These are phyloP conservation scores for Eimeria praecox DNA, from an alignment of 169 alveolate genomes.

Conservation along the genomic window DNA sequence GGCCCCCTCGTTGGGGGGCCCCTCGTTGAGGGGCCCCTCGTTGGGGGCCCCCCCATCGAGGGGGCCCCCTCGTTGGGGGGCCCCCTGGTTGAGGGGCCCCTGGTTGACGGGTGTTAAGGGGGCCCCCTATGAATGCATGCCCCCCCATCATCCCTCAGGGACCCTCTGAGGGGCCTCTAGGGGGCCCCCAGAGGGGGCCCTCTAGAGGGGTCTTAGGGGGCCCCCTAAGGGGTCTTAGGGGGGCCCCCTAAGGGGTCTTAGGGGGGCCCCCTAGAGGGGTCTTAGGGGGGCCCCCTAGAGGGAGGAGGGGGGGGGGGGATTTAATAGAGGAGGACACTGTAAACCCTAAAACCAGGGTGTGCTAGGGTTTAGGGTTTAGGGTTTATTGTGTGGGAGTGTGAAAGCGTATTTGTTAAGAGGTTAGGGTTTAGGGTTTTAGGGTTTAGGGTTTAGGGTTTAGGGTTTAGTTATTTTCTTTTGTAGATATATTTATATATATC, in stretches of 20 bases:
- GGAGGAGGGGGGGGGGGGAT: too few relatives aligned
- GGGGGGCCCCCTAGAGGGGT: slow-evolving; percentile 2
- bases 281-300: background rate
- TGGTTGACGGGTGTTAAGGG: background rate
- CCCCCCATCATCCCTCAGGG: too few relatives aligned
- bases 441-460: too few relatives aligned
- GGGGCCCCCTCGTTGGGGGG: background rate
- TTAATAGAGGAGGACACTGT: too few relatives aligned
- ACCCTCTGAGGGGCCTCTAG: background rate
- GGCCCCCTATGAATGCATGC: background rate
- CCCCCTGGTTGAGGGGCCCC: background rate
- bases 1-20: too few relatives aligned
- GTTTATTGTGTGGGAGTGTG: too few relatives aligned
- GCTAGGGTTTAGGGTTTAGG: background rate
- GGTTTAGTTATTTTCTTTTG: too few relatives aligned
- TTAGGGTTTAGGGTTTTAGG: background rate
- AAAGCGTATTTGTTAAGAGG: background rate
- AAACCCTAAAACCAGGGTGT: too few relatives aligned
- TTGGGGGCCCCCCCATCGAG: too few relatives aligned
- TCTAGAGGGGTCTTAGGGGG: background rate
- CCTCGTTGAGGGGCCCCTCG: too few relatives aligned
- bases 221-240: background rate
- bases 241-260: background rate
- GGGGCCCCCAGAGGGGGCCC: background rate
- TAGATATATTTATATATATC: too few relatives aligned